Conservation (phyloP, 2,329 filamentous ascomycete genomes). For the Pseudocercospora eumusae region DNA sequence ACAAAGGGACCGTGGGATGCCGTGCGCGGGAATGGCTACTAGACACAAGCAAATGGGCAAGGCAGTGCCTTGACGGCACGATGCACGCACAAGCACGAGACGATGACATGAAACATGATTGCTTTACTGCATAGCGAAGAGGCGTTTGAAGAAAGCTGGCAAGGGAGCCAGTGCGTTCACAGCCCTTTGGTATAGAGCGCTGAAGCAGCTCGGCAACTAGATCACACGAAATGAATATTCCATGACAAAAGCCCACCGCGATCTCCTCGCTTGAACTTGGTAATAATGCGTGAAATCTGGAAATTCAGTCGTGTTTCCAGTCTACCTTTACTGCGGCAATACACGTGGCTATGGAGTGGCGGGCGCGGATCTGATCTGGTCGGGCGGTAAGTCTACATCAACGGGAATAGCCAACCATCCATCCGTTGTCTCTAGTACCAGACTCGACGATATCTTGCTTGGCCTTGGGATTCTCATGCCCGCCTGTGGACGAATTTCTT, state of each 20-base stretch:
- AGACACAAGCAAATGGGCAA: not conserved
- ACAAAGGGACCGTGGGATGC: conserved; percentile 17
- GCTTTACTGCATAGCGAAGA: conserved; percentile 9
- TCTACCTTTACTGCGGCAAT: too few relatives aligned
- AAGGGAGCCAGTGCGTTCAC: not conserved
- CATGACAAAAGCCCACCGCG: not conserved
- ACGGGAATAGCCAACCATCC: too few relatives aligned
- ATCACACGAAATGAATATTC: not conserved
- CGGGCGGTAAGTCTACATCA: too few relatives aligned
- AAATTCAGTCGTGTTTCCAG: not conserved
- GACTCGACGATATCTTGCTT: too few relatives aligned
- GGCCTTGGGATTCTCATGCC: too few relatives aligned
- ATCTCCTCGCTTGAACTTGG: not conserved
- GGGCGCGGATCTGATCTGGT: not conserved
- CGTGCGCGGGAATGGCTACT: conserved; percentile 20
- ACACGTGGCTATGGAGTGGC: not conserved
- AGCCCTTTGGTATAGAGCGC: not conserved
- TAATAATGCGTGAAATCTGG: too few relatives aligned
- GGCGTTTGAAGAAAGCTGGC: not conserved
- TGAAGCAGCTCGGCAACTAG: not conserved
- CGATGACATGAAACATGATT: not conserved
- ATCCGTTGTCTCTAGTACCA: too few relatives aligned
- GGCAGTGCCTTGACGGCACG: not conserved
- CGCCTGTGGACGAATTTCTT: too few relatives aligned
- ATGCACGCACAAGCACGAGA: not conserved